A percentile compares a stretch with the other conserved stretches of the same genome.
phyloP scores from a whole-genome alignment of 106 monocot genomes.

The Dendrobium chrysotoxum region DNA sequence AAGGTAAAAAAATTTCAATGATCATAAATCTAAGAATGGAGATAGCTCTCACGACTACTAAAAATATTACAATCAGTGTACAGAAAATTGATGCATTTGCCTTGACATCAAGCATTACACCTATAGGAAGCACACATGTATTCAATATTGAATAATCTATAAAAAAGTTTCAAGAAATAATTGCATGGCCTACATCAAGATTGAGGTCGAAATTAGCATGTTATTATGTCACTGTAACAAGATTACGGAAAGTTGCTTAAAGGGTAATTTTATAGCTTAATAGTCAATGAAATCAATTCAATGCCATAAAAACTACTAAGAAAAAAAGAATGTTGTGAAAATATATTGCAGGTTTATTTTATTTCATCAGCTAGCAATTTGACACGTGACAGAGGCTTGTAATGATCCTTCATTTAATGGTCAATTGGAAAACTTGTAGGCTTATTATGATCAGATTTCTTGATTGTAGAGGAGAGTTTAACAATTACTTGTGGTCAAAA shows the following conservation, averaged over 20 bases:
- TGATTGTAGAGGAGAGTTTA: background rate
- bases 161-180: background rate
- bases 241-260: background rate
- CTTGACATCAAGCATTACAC: background rate
- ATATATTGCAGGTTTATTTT: background rate
- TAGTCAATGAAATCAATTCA: background rate
- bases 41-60: background rate
- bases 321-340: background rate
- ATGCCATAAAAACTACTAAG: background rate
- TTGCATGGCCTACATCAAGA: background rate
- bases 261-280: background rate
- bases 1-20: conserved; percentile 21
- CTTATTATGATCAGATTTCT: background rate
- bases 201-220: background rate
- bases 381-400: background rate
- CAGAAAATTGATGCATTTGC: background rate
- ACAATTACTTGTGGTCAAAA: background rate
- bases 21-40: background rate
- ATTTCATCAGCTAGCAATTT: background rate
- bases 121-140: background rate
- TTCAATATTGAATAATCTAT: background rate
- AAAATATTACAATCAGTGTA: background rate
- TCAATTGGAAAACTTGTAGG: background rate
- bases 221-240: too few relatives aligned
- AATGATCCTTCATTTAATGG: background rate